Evolutionary conservation across 2,329 filamentous ascomycete species (phyloP), one percentile per base, ranked within the genome.

Genomic region (Fusarium keratoplasticum): DNA sequence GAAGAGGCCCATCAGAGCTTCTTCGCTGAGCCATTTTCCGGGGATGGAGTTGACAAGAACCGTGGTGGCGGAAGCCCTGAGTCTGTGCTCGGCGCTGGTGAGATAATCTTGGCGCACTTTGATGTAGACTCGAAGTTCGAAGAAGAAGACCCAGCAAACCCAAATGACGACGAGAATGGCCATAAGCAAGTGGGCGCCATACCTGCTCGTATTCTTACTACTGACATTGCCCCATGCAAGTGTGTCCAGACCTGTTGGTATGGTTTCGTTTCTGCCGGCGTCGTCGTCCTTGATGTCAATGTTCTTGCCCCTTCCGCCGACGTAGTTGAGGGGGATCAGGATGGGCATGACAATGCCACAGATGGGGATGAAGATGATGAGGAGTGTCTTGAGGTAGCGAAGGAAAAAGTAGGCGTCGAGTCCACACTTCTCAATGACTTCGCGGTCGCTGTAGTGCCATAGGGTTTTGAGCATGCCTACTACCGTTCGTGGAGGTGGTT

Each of bases 361-460:
- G 66, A 98, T 91, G 2, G 96, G 95, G 42, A 97, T 85, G 81
- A 99, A 98, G 71, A 99, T 97, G 80, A 98, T 92, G 50, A 98
- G 89, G 6, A 98, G 90, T 82, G 80, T 89, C 74, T 89, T 89
- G 16, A 91, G 89, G 79, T 98, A 99, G 71, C 97, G 93, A 1
- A 99, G 88, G 82, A 99, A 99, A 86, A 98, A 98, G 84, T 98
- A 99, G 79, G 96, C 95, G 81, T 99, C 96, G 11, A 99, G 89
- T 20, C 96, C 96, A 76, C 96, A 98, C 83, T 98, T 97, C 62
- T 96, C 93, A 78, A 99, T 97, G 76, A 99, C 91, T 76, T 97
- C 94, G 14, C 94, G 88, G 71, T 94, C 89, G 86, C 90, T 82
- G 84, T 94, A 84, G 85, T 91, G 82, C 84, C 94, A 87, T 87